phyloP scores from a whole-genome alignment of 73 alveolate species.

The Symbiodinium natans region DNA sequence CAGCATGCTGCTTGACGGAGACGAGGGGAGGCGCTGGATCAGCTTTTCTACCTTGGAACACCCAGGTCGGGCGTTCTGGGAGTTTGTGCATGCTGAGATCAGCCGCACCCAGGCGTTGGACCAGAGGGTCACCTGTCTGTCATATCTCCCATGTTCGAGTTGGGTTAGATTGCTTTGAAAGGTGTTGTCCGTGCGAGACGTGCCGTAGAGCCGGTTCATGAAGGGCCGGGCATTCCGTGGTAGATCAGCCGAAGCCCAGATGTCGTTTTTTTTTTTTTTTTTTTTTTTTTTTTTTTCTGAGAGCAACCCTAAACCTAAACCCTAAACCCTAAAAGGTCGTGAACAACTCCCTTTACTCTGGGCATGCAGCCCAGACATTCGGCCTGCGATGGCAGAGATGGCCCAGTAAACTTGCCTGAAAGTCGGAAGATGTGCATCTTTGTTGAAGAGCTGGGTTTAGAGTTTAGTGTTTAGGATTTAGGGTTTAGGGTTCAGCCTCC shows the following conservation, averaged over 20 bases:
- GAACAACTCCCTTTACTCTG: constrained; percentile 80
- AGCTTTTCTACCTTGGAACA: too few relatives aligned
- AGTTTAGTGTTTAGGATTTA: background rate
- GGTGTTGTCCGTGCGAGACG: too few relatives aligned
- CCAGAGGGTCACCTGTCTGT: constrained; percentile 27
- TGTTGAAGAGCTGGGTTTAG: too few relatives aligned
- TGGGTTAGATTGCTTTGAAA: background rate
- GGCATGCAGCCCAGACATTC: constrained; percentile 32
- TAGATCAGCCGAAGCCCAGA: too few relatives aligned
- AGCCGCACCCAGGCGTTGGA: constrained; percentile 85
- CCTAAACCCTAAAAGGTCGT: constrained; percentile 10
- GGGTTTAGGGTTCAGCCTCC: too few relatives aligned
- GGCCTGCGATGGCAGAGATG: constrained; percentile 59
- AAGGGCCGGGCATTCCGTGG: too few relatives aligned
- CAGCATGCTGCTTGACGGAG: constrained; percentile 1
- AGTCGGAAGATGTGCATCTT: too few relatives aligned
- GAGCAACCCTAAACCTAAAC: too few relatives aligned
- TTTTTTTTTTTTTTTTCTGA: too few relatives aligned
- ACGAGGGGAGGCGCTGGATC: background rate
- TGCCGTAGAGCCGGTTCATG: too few relatives aligned
- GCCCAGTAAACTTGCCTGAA: background rate
- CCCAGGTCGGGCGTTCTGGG: constrained; percentile 48
- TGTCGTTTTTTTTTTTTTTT: too few relatives aligned
- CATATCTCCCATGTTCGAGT: background rate
- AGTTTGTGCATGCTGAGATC: constrained; percentile 71